Conservation (phyloP, 176 grass and related monocot genomes). For the Carex kokanica region DNA sequence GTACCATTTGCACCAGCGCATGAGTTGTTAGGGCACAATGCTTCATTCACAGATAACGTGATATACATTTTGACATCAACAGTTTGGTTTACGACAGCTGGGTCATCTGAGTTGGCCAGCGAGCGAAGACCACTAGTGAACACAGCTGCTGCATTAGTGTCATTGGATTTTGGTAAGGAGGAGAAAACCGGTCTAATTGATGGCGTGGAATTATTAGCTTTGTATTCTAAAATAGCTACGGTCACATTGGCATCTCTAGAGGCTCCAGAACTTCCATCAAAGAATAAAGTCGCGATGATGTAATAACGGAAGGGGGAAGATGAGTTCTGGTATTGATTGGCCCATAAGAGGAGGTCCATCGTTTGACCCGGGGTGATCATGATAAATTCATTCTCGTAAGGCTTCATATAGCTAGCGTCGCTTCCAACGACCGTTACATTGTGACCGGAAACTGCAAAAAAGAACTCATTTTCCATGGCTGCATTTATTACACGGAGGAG, state of each 20-base stretch:
- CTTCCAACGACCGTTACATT: no score
- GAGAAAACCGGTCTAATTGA: no score
- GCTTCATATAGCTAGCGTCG: no score
- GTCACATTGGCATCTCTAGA: slow-evolving; percentile 23
- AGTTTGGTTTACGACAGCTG: slow-evolving; percentile 21
- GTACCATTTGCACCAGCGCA: neutral
- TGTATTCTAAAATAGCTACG: slow-evolving; percentile 51
- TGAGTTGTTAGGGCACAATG: slow-evolving; percentile 37
- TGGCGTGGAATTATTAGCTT: no score
- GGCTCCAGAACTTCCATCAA: slow-evolving; percentile 17
- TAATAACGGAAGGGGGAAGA: slow-evolving; percentile 53
- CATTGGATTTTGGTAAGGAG: no score
- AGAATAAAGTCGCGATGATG: slow-evolving; percentile 39
- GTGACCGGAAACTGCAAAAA: no score
- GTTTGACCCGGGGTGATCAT: slow-evolving; percentile 24
- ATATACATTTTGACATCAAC: slow-evolving; percentile 54
- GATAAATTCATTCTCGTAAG: no score
- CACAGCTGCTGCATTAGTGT: no score
- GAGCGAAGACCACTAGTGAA: no score
- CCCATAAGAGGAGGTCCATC: slow-evolving; percentile 64
- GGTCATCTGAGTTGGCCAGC: no score
- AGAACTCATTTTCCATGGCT: no score
- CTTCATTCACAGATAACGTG: slow-evolving; percentile 37
- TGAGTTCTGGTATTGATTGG: neutral
- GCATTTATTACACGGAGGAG: no score